A percentile compares a stretch with the other conserved stretches of the same genome.
These are phyloP conservation scores for Saccharomycopsis capsularis DNA, from an alignment of 805 yeast species.

Conservation along the genomic window DNA sequence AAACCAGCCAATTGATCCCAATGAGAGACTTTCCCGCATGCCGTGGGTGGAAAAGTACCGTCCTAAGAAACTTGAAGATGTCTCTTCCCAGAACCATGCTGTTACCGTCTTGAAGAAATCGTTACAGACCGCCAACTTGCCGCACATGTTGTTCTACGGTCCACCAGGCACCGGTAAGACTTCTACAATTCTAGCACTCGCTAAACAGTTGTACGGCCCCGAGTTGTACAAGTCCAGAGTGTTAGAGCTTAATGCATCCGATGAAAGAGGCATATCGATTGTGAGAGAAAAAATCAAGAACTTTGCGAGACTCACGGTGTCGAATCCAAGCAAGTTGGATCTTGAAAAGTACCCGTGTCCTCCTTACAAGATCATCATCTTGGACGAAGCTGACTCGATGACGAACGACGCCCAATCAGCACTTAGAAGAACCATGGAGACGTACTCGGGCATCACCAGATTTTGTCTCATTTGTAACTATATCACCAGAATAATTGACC, in stretches of 20 bases:
- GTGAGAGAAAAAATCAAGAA: slow-evolving; percentile 80
- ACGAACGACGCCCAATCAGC: slow-evolving; percentile 96
- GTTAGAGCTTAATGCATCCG: slow-evolving; percentile 81
- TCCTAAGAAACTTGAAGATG: slow-evolving; percentile 80
- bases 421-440: slow-evolving; percentile 88
- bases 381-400: slow-evolving; percentile 98
- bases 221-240: slow-evolving; percentile 60
- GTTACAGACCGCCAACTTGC: slow-evolving; percentile 71
- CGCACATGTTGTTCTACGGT: slow-evolving; percentile 88
- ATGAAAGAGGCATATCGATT: slow-evolving; percentile 83
- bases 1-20: not conserved
- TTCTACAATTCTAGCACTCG: slow-evolving; percentile 77
- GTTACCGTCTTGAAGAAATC: slow-evolving; percentile 77
- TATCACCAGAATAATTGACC: slow-evolving; percentile 94
- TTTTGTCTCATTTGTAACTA: slow-evolving; percentile 94
- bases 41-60: slow-evolving; percentile 97
- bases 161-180: slow-evolving; percentile 95
- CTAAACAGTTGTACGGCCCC: slow-evolving; percentile 76
- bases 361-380: slow-evolving; percentile 84
- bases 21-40: slow-evolving; percentile 16
- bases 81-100: slow-evolving; percentile 88
- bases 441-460: slow-evolving; percentile 81
- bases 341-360: slow-evolving; percentile 83
- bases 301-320: slow-evolving; percentile 78
- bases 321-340: slow-evolving; percentile 70